Base-by-base conservation (phyloP, 2,329 filamentous ascomycete genomes). In the Fusarium buharicum region DNA sequence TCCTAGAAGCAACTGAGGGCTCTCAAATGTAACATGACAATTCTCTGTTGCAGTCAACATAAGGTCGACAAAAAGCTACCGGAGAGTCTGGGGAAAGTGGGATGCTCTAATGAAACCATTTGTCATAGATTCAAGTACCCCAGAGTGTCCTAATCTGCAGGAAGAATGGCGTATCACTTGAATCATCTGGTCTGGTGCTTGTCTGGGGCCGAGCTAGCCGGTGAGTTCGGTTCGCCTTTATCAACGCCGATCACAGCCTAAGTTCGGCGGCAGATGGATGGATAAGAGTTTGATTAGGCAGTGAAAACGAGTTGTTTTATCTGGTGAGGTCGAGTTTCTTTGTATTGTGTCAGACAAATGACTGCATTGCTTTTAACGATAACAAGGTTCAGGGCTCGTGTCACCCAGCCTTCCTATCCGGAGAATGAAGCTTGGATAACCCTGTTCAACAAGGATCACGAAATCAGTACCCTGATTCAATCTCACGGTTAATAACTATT, bases 101-200 rank as follows among this genome's bases (percentile, higher is more conserved):
- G 40, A 40, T 60, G n/a, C 38, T 48, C 34, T 50, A 56, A 49
- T 43, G 33, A 61, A 61, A 48, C 56, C 55, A 61, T 61, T 61
- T 60, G 57, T 59, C 56, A 59, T 59, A 60, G 56, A 60, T 59
- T 59, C 55, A 39, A 33, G 8, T 58, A 60, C 56, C 57, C 56
- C 57, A 27, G 50, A 50, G 43, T 59, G 46, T 61, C 49, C 43
- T 50, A 49, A 44, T 60, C 40, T 22, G 33, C 22, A 12, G 17
- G 49, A 24, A 30, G 47, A 48, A 56, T 59, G 27, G 55, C 49
- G 41, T 40, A 18, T 48, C 38, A 22, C 10, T 34, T 30, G 38
- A 24, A 36, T 50, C 49, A 55, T 18, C 34, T 36, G 52, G 27
- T 6, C 34, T 36, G n/a, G 33, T 17, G 2, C n/a, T 11, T 13